Percentiles rank a stretch among this genome's conserved stretches.
Evolutionary conservation across 2,329 filamentous ascomycete species (phyloP).

Genomic region (Fusarium citri): DNA sequence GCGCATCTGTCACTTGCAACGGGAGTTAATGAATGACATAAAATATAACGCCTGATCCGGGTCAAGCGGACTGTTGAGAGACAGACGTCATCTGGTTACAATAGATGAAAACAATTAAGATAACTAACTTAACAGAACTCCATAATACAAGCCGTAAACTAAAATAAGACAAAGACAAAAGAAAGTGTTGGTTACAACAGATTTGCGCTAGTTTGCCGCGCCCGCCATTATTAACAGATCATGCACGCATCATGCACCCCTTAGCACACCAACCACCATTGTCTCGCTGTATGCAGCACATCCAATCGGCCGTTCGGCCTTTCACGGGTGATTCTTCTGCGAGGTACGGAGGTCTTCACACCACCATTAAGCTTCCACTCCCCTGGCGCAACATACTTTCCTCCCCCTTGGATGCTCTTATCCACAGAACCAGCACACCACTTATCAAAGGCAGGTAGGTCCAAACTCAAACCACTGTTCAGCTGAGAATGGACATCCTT

Average conservation of each 20-base stretch:
- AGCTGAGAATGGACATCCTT: slow-evolving; percentile 34
- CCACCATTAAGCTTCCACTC: slow-evolving; percentile 39
- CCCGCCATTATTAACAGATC: not conserved
- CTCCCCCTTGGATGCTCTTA: slow-evolving; percentile 31
- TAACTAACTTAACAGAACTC: not conserved
- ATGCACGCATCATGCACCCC: not conserved
- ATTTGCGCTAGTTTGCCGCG: not conserved
- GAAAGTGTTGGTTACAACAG: not conserved
- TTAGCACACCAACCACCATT: slow-evolving; percentile 36
- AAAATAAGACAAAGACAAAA: not conserved
- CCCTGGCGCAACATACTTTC: slow-evolving; percentile 30
- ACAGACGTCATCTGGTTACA: not conserved
- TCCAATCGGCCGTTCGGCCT: slow-evolving; percentile 16
- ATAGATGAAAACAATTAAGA: not conserved
- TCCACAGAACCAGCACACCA: slow-evolving; percentile 32
- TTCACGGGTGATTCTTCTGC: slow-evolving; percentile 4
- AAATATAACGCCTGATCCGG: not conserved
- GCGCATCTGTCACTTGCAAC: not conserved
- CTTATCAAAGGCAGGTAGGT: slow-evolving; percentile 37
- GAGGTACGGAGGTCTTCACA: slow-evolving; percentile 7
- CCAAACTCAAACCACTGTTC: slow-evolving; percentile 28
- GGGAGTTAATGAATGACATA: not conserved
- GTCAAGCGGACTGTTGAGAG: not conserved
- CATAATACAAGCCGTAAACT: not conserved
- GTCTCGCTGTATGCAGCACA: slow-evolving; percentile 30